These are phyloP conservation scores for Neofusicoccum laricinum DNA, from an alignment of 2,329 filamentous ascomycete genomes.

Conservation along the genomic window DNA sequence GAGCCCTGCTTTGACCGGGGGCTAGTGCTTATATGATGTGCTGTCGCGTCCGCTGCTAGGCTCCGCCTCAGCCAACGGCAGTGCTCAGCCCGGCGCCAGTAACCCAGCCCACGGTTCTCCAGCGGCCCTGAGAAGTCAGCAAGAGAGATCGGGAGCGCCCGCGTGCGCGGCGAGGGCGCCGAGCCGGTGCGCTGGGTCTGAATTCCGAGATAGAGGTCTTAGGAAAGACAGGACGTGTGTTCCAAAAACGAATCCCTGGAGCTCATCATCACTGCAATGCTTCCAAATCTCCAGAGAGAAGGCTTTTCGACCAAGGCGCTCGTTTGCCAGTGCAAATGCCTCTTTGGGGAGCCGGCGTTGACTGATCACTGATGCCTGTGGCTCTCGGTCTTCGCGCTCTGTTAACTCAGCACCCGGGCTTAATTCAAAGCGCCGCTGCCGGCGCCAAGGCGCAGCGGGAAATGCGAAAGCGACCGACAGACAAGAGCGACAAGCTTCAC, in stretches of 20 bases:
- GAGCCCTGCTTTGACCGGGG: neutral
- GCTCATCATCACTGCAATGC: neutral
- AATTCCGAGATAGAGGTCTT: conserved; percentile 10
- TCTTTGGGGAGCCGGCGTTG: neutral
- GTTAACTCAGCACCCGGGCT: neutral
- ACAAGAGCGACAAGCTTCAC: neutral
- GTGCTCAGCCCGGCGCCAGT: neutral
- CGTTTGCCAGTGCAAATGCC: neutral
- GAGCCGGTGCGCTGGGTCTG: conserved; percentile 4
- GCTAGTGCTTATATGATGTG: conserved; percentile 14
- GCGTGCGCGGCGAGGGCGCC: conserved; percentile 11
- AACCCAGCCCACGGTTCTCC: conserved; percentile 11
- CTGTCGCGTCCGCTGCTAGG: neutral
- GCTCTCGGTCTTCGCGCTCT: neutral
- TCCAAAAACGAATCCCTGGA: neutral
- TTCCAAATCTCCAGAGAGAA: neutral
- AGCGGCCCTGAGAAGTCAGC: conserved; percentile 1
- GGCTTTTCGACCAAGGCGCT: neutral
- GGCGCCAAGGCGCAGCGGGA: neutral
- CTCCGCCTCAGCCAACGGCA: conserved; percentile 11
- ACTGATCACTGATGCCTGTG: neutral
- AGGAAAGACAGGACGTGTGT: conserved; percentile 10
- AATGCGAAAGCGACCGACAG: neutral
- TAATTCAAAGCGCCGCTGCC: conserved; percentile 3
- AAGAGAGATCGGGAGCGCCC: conserved; percentile 10